phyloP scores from a whole-genome alignment of 495 filamentous ascomycete species.

The Amphirosellinia nigrospora region DNA sequence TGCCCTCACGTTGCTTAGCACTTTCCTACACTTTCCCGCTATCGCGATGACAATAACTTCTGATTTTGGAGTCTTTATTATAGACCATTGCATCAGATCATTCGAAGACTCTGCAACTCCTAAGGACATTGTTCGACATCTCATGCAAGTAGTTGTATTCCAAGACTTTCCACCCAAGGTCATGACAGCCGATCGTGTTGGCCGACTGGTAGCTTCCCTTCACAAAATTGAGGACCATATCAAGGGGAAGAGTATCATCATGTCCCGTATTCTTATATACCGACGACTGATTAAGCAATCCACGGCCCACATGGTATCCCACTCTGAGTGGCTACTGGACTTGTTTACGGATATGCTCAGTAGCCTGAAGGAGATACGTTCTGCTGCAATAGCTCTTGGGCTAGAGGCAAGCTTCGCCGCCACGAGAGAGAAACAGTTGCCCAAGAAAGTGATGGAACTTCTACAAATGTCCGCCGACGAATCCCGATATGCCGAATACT shows the following conservation, averaged over 20 bases:
- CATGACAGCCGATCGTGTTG: conserved; percentile 72
- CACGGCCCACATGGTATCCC: conserved; percentile 66
- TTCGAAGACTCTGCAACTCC: conserved; percentile 63
- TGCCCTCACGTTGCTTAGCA: conserved; percentile 73
- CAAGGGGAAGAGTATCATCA: conserved; percentile 76
- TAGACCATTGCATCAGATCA: conserved; percentile 76
- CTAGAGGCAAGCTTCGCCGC: conserved; percentile 66
- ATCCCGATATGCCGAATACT: conserved; percentile 65
- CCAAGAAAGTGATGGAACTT: conserved; percentile 67
- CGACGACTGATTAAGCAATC: conserved; percentile 72
- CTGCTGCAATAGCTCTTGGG: conserved; percentile 75
- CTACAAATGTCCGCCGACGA: conserved; percentile 65
- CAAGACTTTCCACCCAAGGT: conserved; percentile 77
- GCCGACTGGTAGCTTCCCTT: conserved; percentile 69
- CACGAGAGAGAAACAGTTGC: conserved; percentile 68
- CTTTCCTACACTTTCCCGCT: conserved; percentile 71
- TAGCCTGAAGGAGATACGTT: conserved; percentile 73
- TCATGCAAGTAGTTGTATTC: conserved; percentile 76
- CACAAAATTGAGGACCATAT: conserved; percentile 74
- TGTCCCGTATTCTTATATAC: conserved; percentile 77
- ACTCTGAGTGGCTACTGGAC: conserved; percentile 78
- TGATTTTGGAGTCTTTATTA: conserved; percentile 77
- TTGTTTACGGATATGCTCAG: conserved; percentile 83
- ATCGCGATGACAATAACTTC: conserved; percentile 69
- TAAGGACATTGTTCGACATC: conserved; percentile 77